phyloP scores from a whole-genome alignment of 192 early-diverging fungal genomes.

The Coemansia sp. region DNA sequence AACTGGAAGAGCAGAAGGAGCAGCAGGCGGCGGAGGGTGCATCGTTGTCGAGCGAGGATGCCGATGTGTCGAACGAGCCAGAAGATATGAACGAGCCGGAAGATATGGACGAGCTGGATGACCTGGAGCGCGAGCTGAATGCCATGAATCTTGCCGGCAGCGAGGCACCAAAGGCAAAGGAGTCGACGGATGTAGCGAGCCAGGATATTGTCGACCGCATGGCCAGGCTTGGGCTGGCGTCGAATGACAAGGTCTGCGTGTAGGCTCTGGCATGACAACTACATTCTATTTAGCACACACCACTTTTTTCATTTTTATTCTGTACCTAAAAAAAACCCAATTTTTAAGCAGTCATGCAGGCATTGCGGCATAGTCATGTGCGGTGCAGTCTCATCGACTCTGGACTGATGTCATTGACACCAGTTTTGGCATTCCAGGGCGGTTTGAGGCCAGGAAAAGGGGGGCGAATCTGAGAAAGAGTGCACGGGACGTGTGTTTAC shows the following conservation, averaged over 20 bases:
- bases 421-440: too few species aligned
- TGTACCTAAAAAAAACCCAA: too few species aligned
- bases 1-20: slow-evolving; percentile 22
- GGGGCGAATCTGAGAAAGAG: too few species aligned
- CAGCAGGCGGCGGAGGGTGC: neutral
- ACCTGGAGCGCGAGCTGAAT: slow-evolving; percentile 43
- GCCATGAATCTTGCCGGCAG: slow-evolving; percentile 29
- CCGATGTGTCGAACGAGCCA: neutral
- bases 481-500: too few species aligned
- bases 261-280: too few species aligned
- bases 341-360: too few species aligned
- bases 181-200: neutral
- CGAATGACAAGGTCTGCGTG: slow-evolving; percentile 4
- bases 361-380: too few species aligned
- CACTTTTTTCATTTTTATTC: too few species aligned
- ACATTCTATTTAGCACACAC: too few species aligned
- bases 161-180: neutral
- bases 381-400: too few species aligned
- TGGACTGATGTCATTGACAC: too few species aligned
- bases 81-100: slow-evolving; percentile 17
- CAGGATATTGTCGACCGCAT: slow-evolving; percentile 39
- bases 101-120: slow-evolving; percentile 27
- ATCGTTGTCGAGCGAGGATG: neutral
- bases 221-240: slow-evolving; percentile 35
- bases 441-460: too few species aligned